Evolutionary conservation across 164 flowering plant genomes (phyloP).

Genomic region (Stephania cephalantha): DNA sequence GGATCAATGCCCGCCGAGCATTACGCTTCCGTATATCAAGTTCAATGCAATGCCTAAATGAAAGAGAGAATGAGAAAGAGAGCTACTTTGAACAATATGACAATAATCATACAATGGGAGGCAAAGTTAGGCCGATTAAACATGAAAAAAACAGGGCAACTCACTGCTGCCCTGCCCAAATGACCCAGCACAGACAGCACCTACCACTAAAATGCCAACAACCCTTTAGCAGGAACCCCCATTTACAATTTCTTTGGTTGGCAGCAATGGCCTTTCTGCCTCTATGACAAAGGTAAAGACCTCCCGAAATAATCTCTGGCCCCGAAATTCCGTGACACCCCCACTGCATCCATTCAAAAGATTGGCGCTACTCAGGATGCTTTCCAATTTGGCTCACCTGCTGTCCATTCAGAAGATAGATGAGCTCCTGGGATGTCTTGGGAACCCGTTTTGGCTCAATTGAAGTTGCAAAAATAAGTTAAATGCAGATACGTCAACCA

Average conservation of each 20-base stretch:
- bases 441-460: not conserved
- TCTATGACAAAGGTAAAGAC: not conserved
- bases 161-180: not conserved
- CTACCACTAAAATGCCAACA: not conserved
- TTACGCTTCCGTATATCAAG: too few relatives aligned
- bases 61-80: not conserved
- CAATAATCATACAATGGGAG: conserved; percentile 16
- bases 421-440: conserved; percentile 1
- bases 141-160: conserved; percentile 5
- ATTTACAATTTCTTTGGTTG: not conserved
- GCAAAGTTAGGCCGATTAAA: not conserved
- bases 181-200: not conserved
- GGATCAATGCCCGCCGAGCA: too few relatives aligned
- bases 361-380: not conserved
- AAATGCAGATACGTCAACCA: conserved; percentile 19
- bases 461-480: not conserved
- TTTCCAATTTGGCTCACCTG: too few relatives aligned
- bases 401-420: conserved; percentile 1
- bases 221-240: not conserved
- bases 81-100: conserved; percentile 6
- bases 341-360: conserved; percentile 2
- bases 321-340: conserved; percentile 1
- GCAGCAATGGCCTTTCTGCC: not conserved
- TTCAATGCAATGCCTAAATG: too few relatives aligned
- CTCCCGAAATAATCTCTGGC: not conserved